Evolutionary conservation across 331 rosid species (phyloP), one percentile per base, ranked within the genome.

Genomic region (Rosa hybrid): DNA sequence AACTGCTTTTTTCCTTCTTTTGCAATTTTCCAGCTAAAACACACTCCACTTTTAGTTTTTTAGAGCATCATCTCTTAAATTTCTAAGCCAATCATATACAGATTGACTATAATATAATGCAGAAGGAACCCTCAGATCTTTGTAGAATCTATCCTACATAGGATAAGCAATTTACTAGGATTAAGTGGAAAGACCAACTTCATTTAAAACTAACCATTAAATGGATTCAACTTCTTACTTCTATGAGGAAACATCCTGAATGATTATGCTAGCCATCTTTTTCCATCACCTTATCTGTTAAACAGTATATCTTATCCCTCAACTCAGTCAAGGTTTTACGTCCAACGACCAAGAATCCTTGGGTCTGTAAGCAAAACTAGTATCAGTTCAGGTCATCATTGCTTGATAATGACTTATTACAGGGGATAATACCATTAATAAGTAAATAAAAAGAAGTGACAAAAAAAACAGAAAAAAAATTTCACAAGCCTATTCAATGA

Each of bases 311-410:
- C 83, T 91, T 94, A 84, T 92, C 98, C 90, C 89, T 92, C 77
- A 94, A 74, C 51, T 87, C 93, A 46, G 94, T 83, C 86, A 92
- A 86, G 12, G 70, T 81, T 87, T 92, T 97, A 39, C 76, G 88
- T 83, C 97, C 98, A 60, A 90, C 92, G 81, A 89, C 92, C 92
- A 94, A 75, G 80, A 91, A 82, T 79, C 92, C 98, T 80, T 92
- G 97, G 76, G 91, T 91, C 98, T 90, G 77, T 77, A 77, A 64
- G 79, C 70, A 72, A 8, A 14, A 67, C 27, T 81, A 39, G 20
- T 30, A 25, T 82, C 76, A 79, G 34, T 12, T 34, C 38, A 34
- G 38, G 38, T 23, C 23, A 16, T 17, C 1, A 44, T 7, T 44
- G 46, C 46, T 44, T 44, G 46, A 44, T 44, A 44, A 6, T 44